Percentiles rank a stretch among this genome's conserved stretches.
Evolutionary conservation across 352 stramenopile genomes (phyloP).

Genomic region (Phytophthora parvispora): DNA sequence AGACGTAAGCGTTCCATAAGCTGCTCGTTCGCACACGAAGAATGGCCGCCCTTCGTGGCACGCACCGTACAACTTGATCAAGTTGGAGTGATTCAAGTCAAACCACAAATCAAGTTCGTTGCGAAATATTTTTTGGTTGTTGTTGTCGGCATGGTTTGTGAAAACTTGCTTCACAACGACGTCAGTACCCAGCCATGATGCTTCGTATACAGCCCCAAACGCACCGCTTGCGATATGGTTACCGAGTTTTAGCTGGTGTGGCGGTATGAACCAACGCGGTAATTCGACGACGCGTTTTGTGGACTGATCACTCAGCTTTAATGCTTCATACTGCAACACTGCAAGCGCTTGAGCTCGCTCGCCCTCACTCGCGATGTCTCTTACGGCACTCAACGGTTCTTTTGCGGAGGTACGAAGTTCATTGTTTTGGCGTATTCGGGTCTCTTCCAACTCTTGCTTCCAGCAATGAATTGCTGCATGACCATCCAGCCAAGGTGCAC

Average conservation of each 20-base stretch:
- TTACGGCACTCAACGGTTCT: not conserved
- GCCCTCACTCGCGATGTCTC: not conserved
- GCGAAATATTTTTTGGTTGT: conserved; percentile 12
- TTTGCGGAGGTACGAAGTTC: not conserved
- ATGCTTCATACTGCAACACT: not conserved
- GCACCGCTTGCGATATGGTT: not conserved
- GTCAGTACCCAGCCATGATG: not conserved
- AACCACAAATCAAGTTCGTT: conserved; percentile 31
- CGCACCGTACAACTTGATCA: conserved; percentile 41
- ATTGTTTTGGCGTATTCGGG: not conserved
- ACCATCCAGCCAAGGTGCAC: not conserved
- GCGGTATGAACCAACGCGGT: not conserved
- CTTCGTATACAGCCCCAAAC: not conserved
- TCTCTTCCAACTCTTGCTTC: not conserved
- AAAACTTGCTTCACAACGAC: not conserved
- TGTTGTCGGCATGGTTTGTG: not conserved
- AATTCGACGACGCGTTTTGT: not conserved
- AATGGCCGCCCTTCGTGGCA: conserved; percentile 32
- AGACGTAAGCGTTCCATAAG: conserved; percentile 9
- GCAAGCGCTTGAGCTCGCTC: not conserved
- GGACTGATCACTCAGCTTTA: not conserved
- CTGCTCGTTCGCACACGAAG: conserved; percentile 35
- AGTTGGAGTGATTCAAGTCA: conserved; percentile 25
- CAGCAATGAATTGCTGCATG: not conserved
- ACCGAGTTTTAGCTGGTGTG: not conserved